Base-by-base conservation (phyloP, 257 asterid genomes). In the Oldenlandia corymbosa region DNA sequence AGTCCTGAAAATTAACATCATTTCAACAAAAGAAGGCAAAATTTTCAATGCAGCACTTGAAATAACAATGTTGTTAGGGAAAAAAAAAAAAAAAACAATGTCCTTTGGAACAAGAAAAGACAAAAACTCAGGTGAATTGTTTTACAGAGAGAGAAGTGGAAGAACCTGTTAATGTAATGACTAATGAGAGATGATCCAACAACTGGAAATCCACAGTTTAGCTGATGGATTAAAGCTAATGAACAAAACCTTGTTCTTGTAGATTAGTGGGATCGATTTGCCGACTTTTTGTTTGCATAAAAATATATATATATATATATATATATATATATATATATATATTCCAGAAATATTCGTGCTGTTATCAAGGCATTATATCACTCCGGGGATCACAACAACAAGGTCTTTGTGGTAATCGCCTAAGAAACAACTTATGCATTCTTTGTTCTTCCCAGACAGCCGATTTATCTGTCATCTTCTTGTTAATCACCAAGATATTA, bases 351-450 rank as follows among this genome's bases (percentile, higher is more conserved):
- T n/a, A 32, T 20, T n/a, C 21, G 7, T 24, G 26, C 27, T 46
- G 39, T 45, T 30, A 12, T 11, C 27, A 10, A 45, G 4, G 9
- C 13, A 55, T 24, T 16, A 55, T 5, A 30, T 31, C 60, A 55
- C 17, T 55, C 34, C 20, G 57, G 27, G 37, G 28, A 46, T 3
- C 3, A 23, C 1, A 34, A 3, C 21, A 30, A 36, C 55, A 16
- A 60, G 20, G 27, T 27, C 57, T 50, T 68, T 58, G 72, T 58
- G 9, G 50, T 24, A 53, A 34, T 58, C 72, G 67, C 27, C 63
- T 34, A 7, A 53, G 31, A 54, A 53, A 26, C 47, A 32, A 21
- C 21, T 18, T 10, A 4, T 64, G 68, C 4, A 49, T 64, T 32
- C 18, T 24, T 7, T 52, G 28, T 32, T 27, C 36, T 6, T 21